phyloP scores from a whole-genome alignment of 2,329 filamentous ascomycete genomes.

The Beauveria bassiana region DNA sequence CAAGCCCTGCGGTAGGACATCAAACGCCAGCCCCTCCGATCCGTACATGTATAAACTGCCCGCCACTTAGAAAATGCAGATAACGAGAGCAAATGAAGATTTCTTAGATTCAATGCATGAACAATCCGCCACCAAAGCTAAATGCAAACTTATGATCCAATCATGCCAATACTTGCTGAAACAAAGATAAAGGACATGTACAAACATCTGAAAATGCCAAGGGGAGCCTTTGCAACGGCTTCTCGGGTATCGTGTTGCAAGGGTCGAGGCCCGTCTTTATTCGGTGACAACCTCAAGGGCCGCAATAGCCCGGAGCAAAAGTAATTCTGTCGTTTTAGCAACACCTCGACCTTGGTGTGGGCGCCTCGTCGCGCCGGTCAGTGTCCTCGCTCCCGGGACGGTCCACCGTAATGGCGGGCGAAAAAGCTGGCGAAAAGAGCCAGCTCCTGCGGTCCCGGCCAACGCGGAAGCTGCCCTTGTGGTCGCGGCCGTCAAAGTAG shows the following conservation, averaged over 20 bases:
- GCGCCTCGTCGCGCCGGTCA: conserved; percentile 13
- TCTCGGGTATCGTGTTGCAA: not conserved
- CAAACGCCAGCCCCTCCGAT: not conserved
- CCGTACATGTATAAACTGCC: not conserved
- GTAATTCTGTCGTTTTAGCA: conserved; percentile 14
- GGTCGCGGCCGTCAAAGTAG: conserved; percentile 45
- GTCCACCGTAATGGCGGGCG: conserved; percentile 42
- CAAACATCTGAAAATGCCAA: conserved; percentile 1
- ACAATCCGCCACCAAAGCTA: not conserved
- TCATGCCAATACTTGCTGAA: not conserved
- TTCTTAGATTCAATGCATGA: not conserved
- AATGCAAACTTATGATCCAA: not conserved
- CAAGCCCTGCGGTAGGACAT: not conserved
- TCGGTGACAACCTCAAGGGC: no score
- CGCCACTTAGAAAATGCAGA: not conserved
- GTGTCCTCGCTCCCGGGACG: conserved; percentile 26
- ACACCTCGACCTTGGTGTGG: conserved; percentile 19
- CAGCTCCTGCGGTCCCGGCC: conserved; percentile 51
- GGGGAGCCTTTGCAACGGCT: not conserved
- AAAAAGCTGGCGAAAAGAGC: conserved; percentile 49
- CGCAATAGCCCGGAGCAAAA: not conserved
- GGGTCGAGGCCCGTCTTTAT: no score
- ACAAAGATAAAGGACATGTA: not conserved
- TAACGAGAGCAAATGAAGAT: not conserved
- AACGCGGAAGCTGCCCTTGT: conserved; percentile 46